A percentile compares a stretch with the other conserved stretches of the same genome.
Evolutionary conservation across 2,329 filamentous ascomycete genomes (phyloP).

Genomic region (Pyricularia pennisetigena): DNA sequence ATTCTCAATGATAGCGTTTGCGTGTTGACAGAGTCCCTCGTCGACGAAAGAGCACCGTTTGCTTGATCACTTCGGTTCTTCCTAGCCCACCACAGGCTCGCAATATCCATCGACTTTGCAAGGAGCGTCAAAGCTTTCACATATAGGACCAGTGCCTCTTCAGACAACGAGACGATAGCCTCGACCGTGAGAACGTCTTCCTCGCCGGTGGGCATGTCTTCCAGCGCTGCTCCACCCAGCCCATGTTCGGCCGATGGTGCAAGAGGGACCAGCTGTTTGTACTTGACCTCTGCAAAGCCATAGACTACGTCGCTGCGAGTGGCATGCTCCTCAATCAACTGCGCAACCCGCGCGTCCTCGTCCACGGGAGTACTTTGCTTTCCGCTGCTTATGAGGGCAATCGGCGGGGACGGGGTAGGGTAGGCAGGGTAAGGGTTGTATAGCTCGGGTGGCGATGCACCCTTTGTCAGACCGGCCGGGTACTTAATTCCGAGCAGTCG

Average conservation of each 20-base stretch:
- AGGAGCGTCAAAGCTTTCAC: slow-evolving; percentile 87
- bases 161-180: slow-evolving; percentile 76
- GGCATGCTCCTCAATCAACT: slow-evolving; percentile 82
- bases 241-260: slow-evolving; percentile 69
- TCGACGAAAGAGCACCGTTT: slow-evolving; percentile 16
- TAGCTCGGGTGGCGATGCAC: slow-evolving; percentile 54
- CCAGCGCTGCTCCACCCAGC: slow-evolving; percentile 45
- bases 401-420: slow-evolving; percentile 52
- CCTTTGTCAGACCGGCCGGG: slow-evolving; percentile 51
- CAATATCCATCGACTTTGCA: slow-evolving; percentile 92
- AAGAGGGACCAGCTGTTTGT: slow-evolving; percentile 88
- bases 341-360: slow-evolving; percentile 70
- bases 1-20: slow-evolving; percentile 59
- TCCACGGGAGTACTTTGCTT: slow-evolving; percentile 54
- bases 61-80: slow-evolving; percentile 57
- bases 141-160: slow-evolving; percentile 91
- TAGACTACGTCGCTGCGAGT: slow-evolving; percentile 93
- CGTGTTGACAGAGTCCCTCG: slow-evolving; percentile 25
- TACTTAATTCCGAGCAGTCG: slow-evolving; percentile 64
- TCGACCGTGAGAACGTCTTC: slow-evolving; percentile 76
- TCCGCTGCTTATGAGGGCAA: slow-evolving; percentile 58
- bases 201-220: slow-evolving; percentile 47
- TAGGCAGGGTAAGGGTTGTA: slow-evolving; percentile 82
- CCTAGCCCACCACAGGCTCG: slow-evolving; percentile 81
- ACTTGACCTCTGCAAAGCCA: slow-evolving; percentile 97